Conservation (phyloP, 176 grass and related monocot genomes). For the Pontederia paniculata region DNA sequence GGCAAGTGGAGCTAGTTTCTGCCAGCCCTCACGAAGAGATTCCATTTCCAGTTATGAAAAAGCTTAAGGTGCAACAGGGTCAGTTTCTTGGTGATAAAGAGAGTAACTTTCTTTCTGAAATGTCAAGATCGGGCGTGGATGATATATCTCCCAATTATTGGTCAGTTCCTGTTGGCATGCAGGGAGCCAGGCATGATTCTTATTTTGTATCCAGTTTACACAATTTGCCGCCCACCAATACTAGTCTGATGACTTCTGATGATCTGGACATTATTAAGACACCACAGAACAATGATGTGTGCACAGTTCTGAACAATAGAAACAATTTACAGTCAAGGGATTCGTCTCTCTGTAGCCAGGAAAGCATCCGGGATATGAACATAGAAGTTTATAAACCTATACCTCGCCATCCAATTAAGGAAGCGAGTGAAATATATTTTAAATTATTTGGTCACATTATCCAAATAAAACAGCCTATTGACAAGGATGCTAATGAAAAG, state of each 20-base stretch:
- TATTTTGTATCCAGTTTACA: neutral
- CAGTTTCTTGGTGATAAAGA: neutral
- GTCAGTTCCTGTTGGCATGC: constrained; percentile 23
- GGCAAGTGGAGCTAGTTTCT: constrained; percentile 14
- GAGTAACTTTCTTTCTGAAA: neutral
- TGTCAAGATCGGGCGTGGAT: neutral
- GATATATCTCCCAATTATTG: neutral
- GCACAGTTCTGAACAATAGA: neutral
- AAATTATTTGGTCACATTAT: constrained; percentile 11
- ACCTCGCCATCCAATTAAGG: neutral
- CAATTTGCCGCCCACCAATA: neutral
- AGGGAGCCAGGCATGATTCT: constrained; percentile 22
- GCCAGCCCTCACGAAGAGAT: neutral
- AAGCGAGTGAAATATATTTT: neutral
- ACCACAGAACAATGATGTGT: neutral
- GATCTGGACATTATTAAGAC: neutral
- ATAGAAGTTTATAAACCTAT: neutral
- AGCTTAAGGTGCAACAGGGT: neutral
- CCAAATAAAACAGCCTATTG: neutral
- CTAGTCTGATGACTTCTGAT: neutral
- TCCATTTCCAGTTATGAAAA: neutral
- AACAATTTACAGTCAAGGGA: neutral
- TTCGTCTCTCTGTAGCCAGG: neutral
- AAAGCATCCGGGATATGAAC: neutral
- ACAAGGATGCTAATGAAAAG: no score